Percentiles rank a stretch among this genome's conserved stretches.
phyloP scores from a whole-genome alignment of 108 stramenopile species.

The Licmophora abbreviata region DNA sequence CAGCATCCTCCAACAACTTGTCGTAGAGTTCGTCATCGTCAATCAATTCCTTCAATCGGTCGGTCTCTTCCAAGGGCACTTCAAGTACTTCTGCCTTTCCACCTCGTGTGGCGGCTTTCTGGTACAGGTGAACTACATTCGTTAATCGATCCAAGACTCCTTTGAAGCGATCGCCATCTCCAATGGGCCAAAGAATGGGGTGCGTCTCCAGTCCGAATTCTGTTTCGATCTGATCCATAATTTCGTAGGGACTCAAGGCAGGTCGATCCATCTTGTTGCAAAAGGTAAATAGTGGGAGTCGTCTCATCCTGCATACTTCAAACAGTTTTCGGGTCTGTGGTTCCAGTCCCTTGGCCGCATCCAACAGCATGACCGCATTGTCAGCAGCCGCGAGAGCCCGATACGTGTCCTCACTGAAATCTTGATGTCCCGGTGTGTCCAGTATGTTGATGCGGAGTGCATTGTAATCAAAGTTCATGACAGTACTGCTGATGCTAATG shows the following conservation, averaged over 20 bases:
- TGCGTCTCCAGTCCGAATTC: constrained; percentile 89
- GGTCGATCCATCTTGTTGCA: constrained; percentile 95
- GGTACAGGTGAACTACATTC: constrained; percentile 84
- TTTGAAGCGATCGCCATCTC: constrained; percentile 91
- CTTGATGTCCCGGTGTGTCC: constrained; percentile 92
- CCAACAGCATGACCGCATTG: constrained; percentile 93
- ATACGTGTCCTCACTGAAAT: constrained; percentile 95
- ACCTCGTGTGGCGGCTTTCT: constrained; percentile 39
- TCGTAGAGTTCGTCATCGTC: constrained; percentile 76
- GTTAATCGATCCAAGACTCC: constrained; percentile 83
- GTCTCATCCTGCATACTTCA: constrained; percentile 68
- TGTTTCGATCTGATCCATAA: constrained; percentile 92
- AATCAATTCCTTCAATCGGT: constrained; percentile 52
- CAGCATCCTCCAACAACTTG: constrained; percentile 88
- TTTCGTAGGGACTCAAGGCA: constrained; percentile 84
- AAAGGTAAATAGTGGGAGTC: constrained; percentile 83
- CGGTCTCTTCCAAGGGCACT: constrained; percentile 54
- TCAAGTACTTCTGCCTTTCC: constrained; percentile 63
- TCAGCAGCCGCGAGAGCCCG: constrained; percentile 91
- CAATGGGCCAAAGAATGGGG: constrained; percentile 95
- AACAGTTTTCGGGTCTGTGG: constrained; percentile 94
- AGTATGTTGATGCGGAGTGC: constrained; percentile 57
- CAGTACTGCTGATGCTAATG: constrained; percentile 86
- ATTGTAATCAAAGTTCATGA: constrained; percentile 90
- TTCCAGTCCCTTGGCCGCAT: constrained; percentile 93